Evolutionary conservation across 192 early-diverging fungal genomes (phyloP).

Genomic region (Umbelopsis isabellina): DNA sequence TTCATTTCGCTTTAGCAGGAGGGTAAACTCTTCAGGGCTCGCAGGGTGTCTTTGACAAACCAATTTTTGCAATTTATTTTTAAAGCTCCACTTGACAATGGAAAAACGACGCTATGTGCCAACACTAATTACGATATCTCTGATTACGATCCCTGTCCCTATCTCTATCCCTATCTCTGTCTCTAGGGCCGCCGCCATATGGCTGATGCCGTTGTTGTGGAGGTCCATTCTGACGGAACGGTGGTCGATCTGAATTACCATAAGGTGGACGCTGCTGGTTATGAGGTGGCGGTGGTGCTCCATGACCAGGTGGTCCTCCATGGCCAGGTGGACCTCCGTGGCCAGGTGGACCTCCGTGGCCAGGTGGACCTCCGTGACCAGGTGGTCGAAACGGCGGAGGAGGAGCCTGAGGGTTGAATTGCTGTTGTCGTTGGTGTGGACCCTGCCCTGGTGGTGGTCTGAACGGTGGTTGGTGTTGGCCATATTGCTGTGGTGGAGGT

Average conservation of each 20-base stretch:
- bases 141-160: constrained; percentile 1
- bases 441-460: not conserved
- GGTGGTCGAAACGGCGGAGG: constrained; percentile 15
- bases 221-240: constrained; percentile 10
- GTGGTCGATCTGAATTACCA: constrained; percentile 14
- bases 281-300: constrained; percentile 12
- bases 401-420: constrained; percentile 17
- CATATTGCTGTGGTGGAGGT: constrained; percentile 1
- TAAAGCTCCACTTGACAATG: not conserved
- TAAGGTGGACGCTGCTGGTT: constrained; percentile 21
- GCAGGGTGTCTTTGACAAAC: not conserved
- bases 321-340: constrained; percentile 13
- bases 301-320: not conserved
- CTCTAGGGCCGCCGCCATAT: constrained; percentile 4
- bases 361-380: not conserved
- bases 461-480: constrained; percentile 14
- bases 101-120: not conserved
- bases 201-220: constrained; percentile 2
- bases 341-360: not conserved
- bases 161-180: constrained; percentile 6
- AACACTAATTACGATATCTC: constrained; percentile 15
- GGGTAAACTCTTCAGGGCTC: not conserved
- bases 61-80: not conserved
- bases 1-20: constrained; percentile 3
- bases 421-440: constrained; percentile 12